Base-by-base conservation (phyloP, 345 rosid species). In the Gossypium herbaceum region DNA sequence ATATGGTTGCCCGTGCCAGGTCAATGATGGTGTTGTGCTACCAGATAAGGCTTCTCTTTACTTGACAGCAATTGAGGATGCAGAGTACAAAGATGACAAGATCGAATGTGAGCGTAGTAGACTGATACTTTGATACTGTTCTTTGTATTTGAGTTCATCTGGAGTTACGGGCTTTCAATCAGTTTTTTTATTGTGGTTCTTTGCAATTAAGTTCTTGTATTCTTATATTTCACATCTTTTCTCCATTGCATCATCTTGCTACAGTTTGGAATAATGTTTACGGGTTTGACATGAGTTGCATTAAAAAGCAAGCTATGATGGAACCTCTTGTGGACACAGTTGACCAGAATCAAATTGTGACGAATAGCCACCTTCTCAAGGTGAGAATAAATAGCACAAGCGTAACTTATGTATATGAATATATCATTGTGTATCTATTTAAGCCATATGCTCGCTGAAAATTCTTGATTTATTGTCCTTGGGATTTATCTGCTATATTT, bases 311-410 rank as follows among this genome's bases (percentile, higher is more conserved):
- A 80, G 98, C 97, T 19, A 88, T 96, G 85, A 86, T 76, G 90
- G 99, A 96, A 82, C 99, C 99, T 52, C 97, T 96, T 59, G 99
- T 96, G 47, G 99, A 96, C 79, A 92, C 94, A 16, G 97, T 93
- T 15, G 94, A 93, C 79, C 91, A 92, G 81, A 90, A 96, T 76
- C 99, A 96, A 80, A 89, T 96, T 45, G 98, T 93, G 71, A 92
- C 97, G 0, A 92, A 89, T 80, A 81, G 88, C 85, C 88, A 83
- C 77, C 88, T 90, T 17, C 92, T 96, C 51, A 95, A 95, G 93
- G 99, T 93, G 60, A 73, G 76, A 56, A 76, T 74, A 59, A 29
- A 60, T 57, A 22, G 75, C 47, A 67, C 54, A 25, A 75, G 44
- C 22, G 19, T 24, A 24, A 25, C 58, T 17, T 51, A 11, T 11